Percentiles rank a stretch among this genome's conserved stretches.
phyloP scores from a whole-genome alignment of 352 stramenopile species.

The Globisporangium ultimum region DNA sequence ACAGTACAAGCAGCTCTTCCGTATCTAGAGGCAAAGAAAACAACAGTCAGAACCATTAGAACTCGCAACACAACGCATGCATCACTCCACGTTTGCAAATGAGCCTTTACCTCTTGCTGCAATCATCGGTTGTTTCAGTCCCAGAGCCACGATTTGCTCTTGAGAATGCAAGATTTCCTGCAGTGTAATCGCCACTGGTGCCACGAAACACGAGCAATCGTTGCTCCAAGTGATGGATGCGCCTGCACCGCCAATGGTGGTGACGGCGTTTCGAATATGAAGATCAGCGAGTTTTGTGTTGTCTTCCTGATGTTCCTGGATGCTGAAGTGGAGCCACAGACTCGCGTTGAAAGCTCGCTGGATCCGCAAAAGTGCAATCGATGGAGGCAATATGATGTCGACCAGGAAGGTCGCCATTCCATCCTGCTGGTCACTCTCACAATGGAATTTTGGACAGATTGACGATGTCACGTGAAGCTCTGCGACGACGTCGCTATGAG shows the following conservation, averaged over 20 bases:
- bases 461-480: constrained; percentile 9
- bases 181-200: constrained; percentile 1
- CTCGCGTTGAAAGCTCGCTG: constrained; percentile 1
- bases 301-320: not conserved
- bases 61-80: not conserved
- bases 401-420: constrained; percentile 7
- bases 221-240: not conserved
- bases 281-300: no score
- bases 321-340: constrained; percentile 19
- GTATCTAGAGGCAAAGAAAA: not conserved
- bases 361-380: constrained; percentile 5
- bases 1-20: constrained; percentile 40
- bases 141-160: not conserved
- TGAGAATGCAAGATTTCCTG: not conserved
- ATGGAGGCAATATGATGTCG: constrained; percentile 3
- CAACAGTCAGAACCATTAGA: not conserved
- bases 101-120: constrained; percentile 5
- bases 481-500: not conserved
- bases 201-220: constrained; percentile 4
- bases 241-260: not conserved
- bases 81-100: not conserved
- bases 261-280: not conserved
- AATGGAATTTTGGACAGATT: not conserved
- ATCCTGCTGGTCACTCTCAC: not conserved
- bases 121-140: not conserved